Evolutionary conservation across 129 eudicot genomes (phyloP).

Genomic region (Deinandra increscens): DNA sequence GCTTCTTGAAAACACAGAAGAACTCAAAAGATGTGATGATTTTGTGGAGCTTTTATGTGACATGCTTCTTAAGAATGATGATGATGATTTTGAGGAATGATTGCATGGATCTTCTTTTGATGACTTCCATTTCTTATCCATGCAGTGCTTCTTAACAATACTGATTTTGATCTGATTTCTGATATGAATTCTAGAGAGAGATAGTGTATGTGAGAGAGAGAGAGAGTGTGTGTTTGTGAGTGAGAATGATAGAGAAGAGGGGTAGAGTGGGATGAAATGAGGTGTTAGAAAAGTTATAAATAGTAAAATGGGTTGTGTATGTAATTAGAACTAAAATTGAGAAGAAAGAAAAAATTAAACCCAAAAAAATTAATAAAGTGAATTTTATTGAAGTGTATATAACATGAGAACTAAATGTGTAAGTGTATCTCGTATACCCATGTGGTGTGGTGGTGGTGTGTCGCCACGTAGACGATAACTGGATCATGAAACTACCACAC

Average conservation of each 20-base stretch:
- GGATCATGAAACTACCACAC: too few relatives aligned
- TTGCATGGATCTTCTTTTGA: slow-evolving; percentile 54
- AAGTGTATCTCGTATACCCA: too few relatives aligned
- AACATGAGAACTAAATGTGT: too few relatives aligned
- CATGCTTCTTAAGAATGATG: slow-evolving; percentile 48
- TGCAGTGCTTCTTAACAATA: slow-evolving; percentile 18
- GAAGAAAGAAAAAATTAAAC: too few relatives aligned
- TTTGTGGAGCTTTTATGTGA: slow-evolving; percentile 56
- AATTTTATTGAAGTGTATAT: too few relatives aligned
- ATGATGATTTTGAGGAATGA: slow-evolving; percentile 46
- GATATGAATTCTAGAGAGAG: slow-evolving; percentile 3
- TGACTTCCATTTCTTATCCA: slow-evolving; percentile 72
- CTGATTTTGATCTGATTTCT: slow-evolving; percentile 23
- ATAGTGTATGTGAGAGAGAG: neutral
- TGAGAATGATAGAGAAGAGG: neutral
- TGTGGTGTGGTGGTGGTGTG: too few relatives aligned
- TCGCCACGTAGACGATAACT: too few relatives aligned
- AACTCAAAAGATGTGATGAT: slow-evolving; percentile 44
- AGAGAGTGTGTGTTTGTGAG: slow-evolving; percentile 16
- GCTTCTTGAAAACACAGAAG: slow-evolving; percentile 56
- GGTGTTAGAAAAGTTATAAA: slow-evolving; percentile 39
- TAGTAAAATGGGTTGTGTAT: too few relatives aligned
- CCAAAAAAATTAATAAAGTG: too few relatives aligned
- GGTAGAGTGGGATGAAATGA: slow-evolving; percentile 32
- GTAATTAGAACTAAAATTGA: too few relatives aligned